These are phyloP conservation scores for Diaporthe nobilis DNA, from an alignment of 2,329 filamentous ascomycete genomes.

Conservation along the genomic window DNA sequence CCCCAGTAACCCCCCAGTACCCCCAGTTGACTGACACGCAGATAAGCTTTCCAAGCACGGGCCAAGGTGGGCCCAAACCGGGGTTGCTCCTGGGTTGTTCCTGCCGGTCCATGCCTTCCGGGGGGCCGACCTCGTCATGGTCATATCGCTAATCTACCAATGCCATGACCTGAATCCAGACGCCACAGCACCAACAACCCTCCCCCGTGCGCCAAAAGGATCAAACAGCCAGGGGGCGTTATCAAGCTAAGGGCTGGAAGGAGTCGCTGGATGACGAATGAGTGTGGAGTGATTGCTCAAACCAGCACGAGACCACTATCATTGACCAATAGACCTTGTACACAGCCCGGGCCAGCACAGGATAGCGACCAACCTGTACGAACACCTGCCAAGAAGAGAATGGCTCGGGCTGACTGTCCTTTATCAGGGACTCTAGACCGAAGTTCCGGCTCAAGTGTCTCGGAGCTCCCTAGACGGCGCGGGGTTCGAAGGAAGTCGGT, in stretches of 20 bases:
- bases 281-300: not conserved
- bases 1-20: no score
- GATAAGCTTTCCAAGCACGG: conserved; percentile 25
- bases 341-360: not conserved
- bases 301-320: conserved; percentile 14
- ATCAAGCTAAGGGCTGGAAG: not conserved
- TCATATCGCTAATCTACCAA: conserved; percentile 21
- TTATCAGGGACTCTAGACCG: conserved; percentile 6
- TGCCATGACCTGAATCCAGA: not conserved
- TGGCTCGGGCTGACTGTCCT: conserved; percentile 26
- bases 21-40: not conserved
- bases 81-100: not conserved
- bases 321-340: not conserved
- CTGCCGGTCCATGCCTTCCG: not conserved
- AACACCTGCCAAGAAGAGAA: conserved; percentile 31
- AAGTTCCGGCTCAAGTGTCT: not conserved
- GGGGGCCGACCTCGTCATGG: not conserved
- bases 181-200: conserved; percentile 4
- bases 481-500: not conserved
- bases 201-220: conserved; percentile 22
- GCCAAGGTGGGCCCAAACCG: not conserved
- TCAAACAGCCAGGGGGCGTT: not conserved
- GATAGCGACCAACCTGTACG: not conserved
- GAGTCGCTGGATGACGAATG: conserved; percentile 25
- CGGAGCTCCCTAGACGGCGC: not conserved